These are phyloP conservation scores for Boletus rubescentipes DNA, from an alignment of 768 basidiomycete genomes.

Conservation along the genomic window DNA sequence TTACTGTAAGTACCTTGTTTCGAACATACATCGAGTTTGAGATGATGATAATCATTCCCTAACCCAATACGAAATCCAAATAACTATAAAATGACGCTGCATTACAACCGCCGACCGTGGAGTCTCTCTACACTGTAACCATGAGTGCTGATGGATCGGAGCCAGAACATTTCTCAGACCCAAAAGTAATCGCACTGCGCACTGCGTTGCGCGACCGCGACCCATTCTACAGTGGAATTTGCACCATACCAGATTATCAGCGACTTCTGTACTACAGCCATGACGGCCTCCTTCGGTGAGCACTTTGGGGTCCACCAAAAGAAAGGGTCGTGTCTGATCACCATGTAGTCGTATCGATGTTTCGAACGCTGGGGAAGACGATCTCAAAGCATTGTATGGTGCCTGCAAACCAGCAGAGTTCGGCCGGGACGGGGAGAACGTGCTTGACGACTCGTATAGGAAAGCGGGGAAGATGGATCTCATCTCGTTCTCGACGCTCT, in stretches of 20 bases:
- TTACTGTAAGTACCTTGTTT: too few species aligned
- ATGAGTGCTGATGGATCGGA: too few species aligned
- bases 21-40: too few species aligned
- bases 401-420: slow-evolving; percentile 10
- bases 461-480: slow-evolving; percentile 48
- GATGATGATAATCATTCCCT: too few species aligned
- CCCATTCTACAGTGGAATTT: background rate
- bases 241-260: background rate
- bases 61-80: too few species aligned
- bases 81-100: too few species aligned
- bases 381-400: background rate
- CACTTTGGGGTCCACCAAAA: background rate
- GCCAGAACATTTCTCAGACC: background rate
- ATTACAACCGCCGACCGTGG: too few species aligned
- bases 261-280: background rate
- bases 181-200: background rate
- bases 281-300: background rate
- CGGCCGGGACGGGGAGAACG: background rate
- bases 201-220: background rate
- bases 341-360: background rate
- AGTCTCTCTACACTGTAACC: too few species aligned
- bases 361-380: background rate
- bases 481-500: slow-evolving; percentile 29
- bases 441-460: slow-evolving; percentile 24
- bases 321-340: background rate